Base-by-base conservation (phyloP, 495 filamentous ascomycete genomes). In the Amphirosellinia nigrospora region DNA sequence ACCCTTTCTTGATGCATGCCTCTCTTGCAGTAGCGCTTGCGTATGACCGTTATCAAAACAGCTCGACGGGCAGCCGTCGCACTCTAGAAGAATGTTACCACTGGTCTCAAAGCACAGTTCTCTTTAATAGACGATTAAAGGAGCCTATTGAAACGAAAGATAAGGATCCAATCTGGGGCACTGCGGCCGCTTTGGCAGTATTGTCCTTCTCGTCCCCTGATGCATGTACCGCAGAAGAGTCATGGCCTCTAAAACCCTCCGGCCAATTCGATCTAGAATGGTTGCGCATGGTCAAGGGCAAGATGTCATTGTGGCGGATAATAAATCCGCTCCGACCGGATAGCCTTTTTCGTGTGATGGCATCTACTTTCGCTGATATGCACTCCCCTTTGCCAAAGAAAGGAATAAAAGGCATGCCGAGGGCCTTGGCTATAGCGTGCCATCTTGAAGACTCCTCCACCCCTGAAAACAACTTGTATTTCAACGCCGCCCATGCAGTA, bases 1-100 rank as follows among this genome's bases (percentile, higher is more conserved):
- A 84, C 68, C 83, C 84, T 16, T 82, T 72, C 60, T 69, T 86
- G 65, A 85, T 86, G 83, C 84, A 86, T 68, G 80, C 80, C 56
- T 78, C 79, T 64, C 74, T 85, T 55, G 80, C 80, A 1, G 76
- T 84, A 65, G 78, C 82, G 36, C 64, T 80, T 46, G 74, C 80
- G 45, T 81, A 86, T 68, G 82, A 86, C 72, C 82, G 82, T 66
- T 70, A 83, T 72, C 74, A 82, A 11, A 82, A 79, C 70, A 38
- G 48, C 39, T 66, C 69, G 8, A 13, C 26, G 10, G 32, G n/a
- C 34, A 21, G 15, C 28, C 61, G 75, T 1, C 80, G 79, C 58
- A 81, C 71, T 62, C 46, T 79, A 58, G 74, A 79, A 72, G 83
- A 82, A 64, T 80, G 74, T 28, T 82, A 82, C 64, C 83, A 86